Conservation (phyloP, 208 protist species). For the Trypanosomatidae sp. region DNA sequence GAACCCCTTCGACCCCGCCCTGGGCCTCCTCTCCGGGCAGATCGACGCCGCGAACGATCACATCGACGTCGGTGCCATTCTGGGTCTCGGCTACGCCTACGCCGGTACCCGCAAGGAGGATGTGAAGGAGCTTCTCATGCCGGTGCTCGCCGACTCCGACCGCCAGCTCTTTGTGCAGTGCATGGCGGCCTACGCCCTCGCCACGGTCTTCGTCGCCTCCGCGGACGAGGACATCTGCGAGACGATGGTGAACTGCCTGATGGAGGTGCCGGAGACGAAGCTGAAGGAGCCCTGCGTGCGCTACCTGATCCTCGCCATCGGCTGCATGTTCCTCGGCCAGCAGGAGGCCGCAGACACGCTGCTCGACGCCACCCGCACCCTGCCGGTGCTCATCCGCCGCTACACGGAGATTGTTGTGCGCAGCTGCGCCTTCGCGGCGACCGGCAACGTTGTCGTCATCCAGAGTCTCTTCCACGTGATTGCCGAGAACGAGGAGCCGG, state of each 20-base stretch:
- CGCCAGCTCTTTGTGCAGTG: constrained; percentile 92
- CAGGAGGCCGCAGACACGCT: constrained; percentile 93
- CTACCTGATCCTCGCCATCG: constrained; percentile 95
- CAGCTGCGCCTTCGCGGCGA: constrained; percentile 98
- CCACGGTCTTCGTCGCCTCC: constrained; percentile 97
- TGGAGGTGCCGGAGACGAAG: constrained; percentile 79
- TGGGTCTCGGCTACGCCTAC: constrained; percentile 98
- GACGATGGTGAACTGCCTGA: constrained; percentile 91
- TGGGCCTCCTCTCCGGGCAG: constrained; percentile 91
- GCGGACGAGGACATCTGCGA: constrained; percentile 95
- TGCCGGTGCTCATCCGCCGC: constrained; percentile 77
- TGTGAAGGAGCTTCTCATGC: constrained; percentile 94
- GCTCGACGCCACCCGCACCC: constrained; percentile 90
- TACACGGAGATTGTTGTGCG: constrained; percentile 95
- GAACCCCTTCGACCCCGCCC: constrained; percentile 94
- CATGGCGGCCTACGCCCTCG: constrained; percentile 95
- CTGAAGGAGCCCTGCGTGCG: constrained; percentile 70
- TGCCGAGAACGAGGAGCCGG: constrained; percentile 80
- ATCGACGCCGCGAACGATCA: constrained; percentile 63
- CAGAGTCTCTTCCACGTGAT: constrained; percentile 97
- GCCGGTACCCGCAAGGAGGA: constrained; percentile 94
- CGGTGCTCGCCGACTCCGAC: constrained; percentile 92
- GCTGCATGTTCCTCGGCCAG: constrained; percentile 95
- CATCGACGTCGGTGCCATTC: constrained; percentile 90
- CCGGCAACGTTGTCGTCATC: constrained; percentile 98